Evolutionary conservation across 306 rosid genomes (phyloP).

Genomic region (Medicago lupulina): DNA sequence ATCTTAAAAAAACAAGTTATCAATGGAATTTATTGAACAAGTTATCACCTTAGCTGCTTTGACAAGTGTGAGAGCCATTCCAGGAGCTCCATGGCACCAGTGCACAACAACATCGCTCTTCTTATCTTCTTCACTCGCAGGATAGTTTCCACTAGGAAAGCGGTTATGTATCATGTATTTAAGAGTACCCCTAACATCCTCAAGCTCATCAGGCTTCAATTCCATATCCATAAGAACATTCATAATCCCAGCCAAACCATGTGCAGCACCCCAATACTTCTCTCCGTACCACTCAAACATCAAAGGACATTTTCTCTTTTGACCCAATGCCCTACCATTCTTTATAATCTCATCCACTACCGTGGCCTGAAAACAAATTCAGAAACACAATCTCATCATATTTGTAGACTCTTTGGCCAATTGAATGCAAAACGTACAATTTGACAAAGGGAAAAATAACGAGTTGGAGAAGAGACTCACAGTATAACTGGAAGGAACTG

Average conservation of each 20-base stretch:
- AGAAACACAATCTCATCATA: constrained; percentile 21
- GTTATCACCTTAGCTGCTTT: constrained; percentile 77
- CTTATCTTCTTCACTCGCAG: constrained; percentile 64
- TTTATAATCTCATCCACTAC: constrained; percentile 62
- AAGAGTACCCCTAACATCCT: constrained; percentile 72
- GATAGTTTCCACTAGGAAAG: constrained; percentile 72
- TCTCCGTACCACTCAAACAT: constrained; percentile 86
- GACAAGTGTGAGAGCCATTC: constrained; percentile 74
- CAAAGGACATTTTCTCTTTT: constrained; percentile 61
- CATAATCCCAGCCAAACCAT: constrained; percentile 84
- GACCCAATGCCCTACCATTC: constrained; percentile 68
- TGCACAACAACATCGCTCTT: constrained; percentile 70
- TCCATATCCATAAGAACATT: constrained; percentile 78
- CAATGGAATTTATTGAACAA: constrained; percentile 11
- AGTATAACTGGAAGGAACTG: constrained; percentile 58
- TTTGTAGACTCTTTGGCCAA: neutral
- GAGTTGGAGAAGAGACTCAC: constrained; percentile 50
- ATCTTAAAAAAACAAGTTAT: constrained; percentile 7
- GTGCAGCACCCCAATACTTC: constrained; percentile 88
- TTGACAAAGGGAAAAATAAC: constrained; percentile 22
- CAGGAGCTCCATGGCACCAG: constrained; percentile 92
- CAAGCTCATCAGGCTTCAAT: constrained; percentile 70
- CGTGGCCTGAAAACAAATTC: constrained; percentile 44
- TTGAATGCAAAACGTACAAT: constrained; percentile 14
- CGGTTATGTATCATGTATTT: constrained; percentile 64